Evolutionary conservation across 441 rosid genomes (phyloP), one percentile per base, ranked within the genome.

Genomic region (Aquilaria agallochum): DNA sequence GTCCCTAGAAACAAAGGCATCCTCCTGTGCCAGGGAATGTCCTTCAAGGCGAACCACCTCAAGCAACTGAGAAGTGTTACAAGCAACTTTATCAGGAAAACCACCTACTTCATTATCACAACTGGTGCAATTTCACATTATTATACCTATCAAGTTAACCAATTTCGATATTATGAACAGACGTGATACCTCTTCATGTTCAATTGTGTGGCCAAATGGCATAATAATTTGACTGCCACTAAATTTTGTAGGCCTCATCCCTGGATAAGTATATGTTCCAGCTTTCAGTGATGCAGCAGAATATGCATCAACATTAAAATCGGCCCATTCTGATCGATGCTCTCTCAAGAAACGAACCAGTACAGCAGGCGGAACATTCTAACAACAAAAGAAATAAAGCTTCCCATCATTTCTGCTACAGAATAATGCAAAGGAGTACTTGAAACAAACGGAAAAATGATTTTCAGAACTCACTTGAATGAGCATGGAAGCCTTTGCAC

Each of bases 301-400:
- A 76, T 90, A 95, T 31, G 99, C 97, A 72, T 95, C 99, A 63
- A 95, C 95, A 52, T 87, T 90, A 76, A 86, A 92, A 76, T 92
- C 99, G 68, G 98, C 99, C 99, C 99, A 95, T 64, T 95, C 98
- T 0, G 98, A 88, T 2, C 97, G 97, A 62, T 95, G 99, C 78
- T 95, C 99, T 74, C 98, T 83, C 42, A 95, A 76, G 70, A 95
- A 95, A 54, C 97, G 95, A 13, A 95, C 92, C 64, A 95, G 75
- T 57, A 90, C 90, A 44, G 96, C 97, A 59, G 99, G 98, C 53
- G 90, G 95, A 46, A 95, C 98, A 78, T 88, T 90, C 99, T 95
- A 60, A 66, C 27, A 77, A 51, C 63, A 56, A 57, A 31, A 61
- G 58, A 31, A 51, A 42, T 31, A 31, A 52, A 5, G 45, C 13